phyloP scores from a whole-genome alignment of 176 grass and related monocot genomes.

The Luzula sylvatica region DNA sequence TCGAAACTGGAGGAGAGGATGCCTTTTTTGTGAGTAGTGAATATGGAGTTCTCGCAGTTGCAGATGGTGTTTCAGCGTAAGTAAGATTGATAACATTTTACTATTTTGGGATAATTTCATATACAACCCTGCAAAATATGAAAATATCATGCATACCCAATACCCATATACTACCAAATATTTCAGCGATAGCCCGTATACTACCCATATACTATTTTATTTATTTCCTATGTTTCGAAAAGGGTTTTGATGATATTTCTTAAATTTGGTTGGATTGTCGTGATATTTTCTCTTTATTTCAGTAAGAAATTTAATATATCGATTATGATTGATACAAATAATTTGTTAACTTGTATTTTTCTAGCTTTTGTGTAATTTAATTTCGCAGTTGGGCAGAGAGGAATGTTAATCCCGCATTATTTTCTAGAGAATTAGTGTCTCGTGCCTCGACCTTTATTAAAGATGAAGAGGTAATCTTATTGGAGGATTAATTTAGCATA shows the following conservation, averaged over 20 bases:
- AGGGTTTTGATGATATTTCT: no score
- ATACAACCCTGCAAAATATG: no score
- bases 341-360: slow-evolving; percentile 61
- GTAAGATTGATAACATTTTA: background rate
- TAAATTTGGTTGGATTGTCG: no score
- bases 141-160: no score
- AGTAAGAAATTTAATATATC: no score
- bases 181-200: no score
- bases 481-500: no score
- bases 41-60: slow-evolving; percentile 68
- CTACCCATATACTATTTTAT: no score
- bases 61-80: slow-evolving; percentile 92
- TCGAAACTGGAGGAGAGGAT: slow-evolving; percentile 73
- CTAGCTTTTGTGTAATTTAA: slow-evolving; percentile 67
- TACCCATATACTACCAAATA: no score
- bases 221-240: no score
- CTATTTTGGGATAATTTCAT: background rate
- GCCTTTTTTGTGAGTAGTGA: slow-evolving; percentile 53
- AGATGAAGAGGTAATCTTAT: slow-evolving; percentile 51
- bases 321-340: slow-evolving; percentile 8
- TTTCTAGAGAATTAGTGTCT: slow-evolving; percentile 76
- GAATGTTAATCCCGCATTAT: slow-evolving; percentile 83
- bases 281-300: no score
- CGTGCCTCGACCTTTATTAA: slow-evolving; percentile 52
- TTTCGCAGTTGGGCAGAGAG: slow-evolving; percentile 85